A percentile compares a stretch with the other conserved stretches of the same genome.
phyloP scores from a whole-genome alignment of 1,284 basidiomycete genomes.

The Rhodotorula sp. region DNA sequence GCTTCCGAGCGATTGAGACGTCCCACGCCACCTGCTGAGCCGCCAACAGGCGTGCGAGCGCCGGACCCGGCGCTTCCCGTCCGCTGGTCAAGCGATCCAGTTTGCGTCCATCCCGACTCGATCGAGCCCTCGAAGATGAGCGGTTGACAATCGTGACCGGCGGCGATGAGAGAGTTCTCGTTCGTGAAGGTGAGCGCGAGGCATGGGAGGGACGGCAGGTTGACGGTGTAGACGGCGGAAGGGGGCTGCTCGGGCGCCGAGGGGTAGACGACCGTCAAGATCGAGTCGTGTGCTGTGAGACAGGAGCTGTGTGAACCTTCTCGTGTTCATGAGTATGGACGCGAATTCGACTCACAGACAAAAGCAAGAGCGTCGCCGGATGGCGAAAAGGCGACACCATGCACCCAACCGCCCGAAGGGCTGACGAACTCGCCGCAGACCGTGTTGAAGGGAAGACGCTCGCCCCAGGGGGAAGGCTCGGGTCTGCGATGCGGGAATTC shows the following conservation, averaged over 20 bases:
- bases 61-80: constrained; percentile 44
- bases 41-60: constrained; percentile 46
- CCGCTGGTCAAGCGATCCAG: constrained; percentile 69
- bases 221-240: constrained; percentile 64
- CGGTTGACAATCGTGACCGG: constrained; percentile 97
- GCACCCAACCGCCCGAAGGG: constrained; percentile 93
- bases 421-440: constrained; percentile 90
- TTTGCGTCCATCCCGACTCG: constrained; percentile 65
- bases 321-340: not conserved
- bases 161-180: constrained; percentile 78
- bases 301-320: no score
- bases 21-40: constrained; percentile 60
- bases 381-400: constrained; percentile 91
- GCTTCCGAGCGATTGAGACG: constrained; percentile 85
- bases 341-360: constrained; percentile 59
- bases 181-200: constrained; percentile 79
- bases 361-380: constrained; percentile 90
- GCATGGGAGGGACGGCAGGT: constrained; percentile 71
- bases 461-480: constrained; percentile 88
- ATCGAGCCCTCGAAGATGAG: constrained; percentile 73
- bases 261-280: constrained; percentile 84
- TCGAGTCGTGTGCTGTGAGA: constrained; percentile 77
- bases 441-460: constrained; percentile 95
- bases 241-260: constrained; percentile 56
- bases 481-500: constrained; percentile 58